Evolutionary conservation across 2,329 filamentous ascomycete genomes (phyloP).

Genomic region (Cladorrhinum sp.): DNA sequence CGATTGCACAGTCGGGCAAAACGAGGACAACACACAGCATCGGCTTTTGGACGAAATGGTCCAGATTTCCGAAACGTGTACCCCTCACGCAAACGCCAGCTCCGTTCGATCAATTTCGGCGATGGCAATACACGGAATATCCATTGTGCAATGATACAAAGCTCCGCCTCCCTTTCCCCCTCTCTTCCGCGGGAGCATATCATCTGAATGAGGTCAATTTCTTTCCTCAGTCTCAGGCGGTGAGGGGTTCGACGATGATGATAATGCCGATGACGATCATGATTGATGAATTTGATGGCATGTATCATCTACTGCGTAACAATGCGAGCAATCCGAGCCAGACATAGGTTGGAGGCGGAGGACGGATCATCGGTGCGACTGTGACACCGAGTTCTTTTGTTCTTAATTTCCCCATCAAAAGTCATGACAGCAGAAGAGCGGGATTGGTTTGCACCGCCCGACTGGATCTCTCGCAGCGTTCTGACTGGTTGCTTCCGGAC

Average conservation of each 20-base stretch:
- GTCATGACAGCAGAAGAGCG: not conserved
- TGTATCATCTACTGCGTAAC: not conserved
- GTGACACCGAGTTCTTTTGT: not conserved
- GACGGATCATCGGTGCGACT: not conserved
- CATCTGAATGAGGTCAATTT: not conserved
- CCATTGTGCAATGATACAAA: not conserved
- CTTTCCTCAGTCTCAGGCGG: not conserved
- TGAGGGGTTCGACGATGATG: not conserved
- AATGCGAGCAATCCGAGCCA: not conserved
- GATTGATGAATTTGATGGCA: not conserved
- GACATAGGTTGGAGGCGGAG: not conserved
- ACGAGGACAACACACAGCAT: not conserved
- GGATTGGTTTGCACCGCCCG: not conserved
- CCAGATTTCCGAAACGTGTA: not conserved
- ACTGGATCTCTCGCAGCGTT: not conserved
- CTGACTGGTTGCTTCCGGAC: not conserved
- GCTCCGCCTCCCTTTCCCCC: not conserved
- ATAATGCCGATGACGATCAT: not conserved
- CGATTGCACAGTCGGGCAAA: not conserved
- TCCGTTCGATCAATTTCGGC: not conserved
- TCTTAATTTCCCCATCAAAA: not conserved
- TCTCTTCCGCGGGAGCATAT: not conserved
- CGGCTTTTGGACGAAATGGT: not conserved
- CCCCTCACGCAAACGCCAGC: not conserved
- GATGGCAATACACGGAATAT: not conserved